Base-by-base conservation (phyloP, 345 rosid species). In the Arabis alpina region DNA sequence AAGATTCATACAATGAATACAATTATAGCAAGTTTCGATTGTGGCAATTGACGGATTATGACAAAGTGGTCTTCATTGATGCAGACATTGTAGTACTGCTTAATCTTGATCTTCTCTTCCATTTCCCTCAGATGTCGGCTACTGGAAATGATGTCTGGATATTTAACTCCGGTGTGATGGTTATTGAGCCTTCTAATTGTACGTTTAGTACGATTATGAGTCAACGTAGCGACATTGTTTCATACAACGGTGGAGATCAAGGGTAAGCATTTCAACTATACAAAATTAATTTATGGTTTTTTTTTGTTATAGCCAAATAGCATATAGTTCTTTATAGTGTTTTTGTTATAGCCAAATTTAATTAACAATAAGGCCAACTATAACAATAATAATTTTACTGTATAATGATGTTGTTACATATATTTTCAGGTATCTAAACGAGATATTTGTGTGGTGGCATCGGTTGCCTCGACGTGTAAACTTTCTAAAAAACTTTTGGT, bases 231-330 rank as follows among this genome's bases (percentile, higher is more conserved):
- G 88, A 91, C 44, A 83, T 94, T 27, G 81, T 94, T 28, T 94
- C 97, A 11, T 91, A 94, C 75, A 94, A 94, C 41, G 99, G 99
- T 0, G 99, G 99, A 1, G 96, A 91, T 82, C 99, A 85, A 64
- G 98, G 96, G 78, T 75, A 68, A 57, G 68, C 54, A 36, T 53
- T 30, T 41, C 9, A 23, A 6, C 34, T 25, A 10, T 32, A 57
- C 45, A 19, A 19, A 19, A 0, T 19, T 19, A 19, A 19, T 19
- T 19, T 19, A 19, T 19, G 23, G 23, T 19, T 19, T 19, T 19
- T 19, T 19, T 19, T 19, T 19, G 23, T 19, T 19, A 19, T 19
- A 19, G 1, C 23, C 23, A 19, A 19, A 19, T 19, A 19, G 23
- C 23, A 19, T 19, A 19, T 19, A 19, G 23, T 19, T 19, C 23